A percentile compares a stretch with the other conserved stretches of the same genome.
phyloP scores from a whole-genome alignment of 257 asterid genomes.

The Fraxinus excelsior region DNA sequence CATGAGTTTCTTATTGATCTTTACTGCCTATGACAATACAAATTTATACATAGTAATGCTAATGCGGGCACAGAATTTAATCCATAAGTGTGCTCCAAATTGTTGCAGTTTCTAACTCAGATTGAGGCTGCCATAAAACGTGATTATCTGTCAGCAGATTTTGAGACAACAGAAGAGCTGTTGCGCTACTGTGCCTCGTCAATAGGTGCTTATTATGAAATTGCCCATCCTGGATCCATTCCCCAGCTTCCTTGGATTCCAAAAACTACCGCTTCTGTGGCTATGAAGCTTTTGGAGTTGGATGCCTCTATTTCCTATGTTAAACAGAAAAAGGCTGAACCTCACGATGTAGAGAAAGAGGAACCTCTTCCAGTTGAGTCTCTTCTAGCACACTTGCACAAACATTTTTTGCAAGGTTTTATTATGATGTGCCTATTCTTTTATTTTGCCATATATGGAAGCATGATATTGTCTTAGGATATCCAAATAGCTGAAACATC shows the following conservation, averaged over 20 bases:
- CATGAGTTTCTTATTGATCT: not conserved
- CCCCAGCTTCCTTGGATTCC: conserved; percentile 94
- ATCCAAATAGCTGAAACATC: conserved; percentile 45
- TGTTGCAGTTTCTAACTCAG: conserved; percentile 67
- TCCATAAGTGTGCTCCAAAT: not conserved
- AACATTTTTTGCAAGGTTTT: not conserved
- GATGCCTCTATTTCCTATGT: conserved; percentile 66
- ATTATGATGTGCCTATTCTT: not conserved
- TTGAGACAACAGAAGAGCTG: conserved; percentile 88
- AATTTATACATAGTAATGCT: not conserved
- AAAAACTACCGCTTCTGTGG: conserved; percentile 79
- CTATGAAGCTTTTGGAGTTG: conserved; percentile 85
- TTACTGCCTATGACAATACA: not conserved
- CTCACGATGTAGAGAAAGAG: conserved; percentile 44
- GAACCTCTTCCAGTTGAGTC: conserved; percentile 74
- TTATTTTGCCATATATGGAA: not conserved
- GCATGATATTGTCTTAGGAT: conserved; percentile 20
- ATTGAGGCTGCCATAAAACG: conserved; percentile 78
- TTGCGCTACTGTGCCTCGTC: conserved; percentile 53
- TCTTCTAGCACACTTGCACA: not conserved
- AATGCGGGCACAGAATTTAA: not conserved
- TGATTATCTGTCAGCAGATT: conserved; percentile 64
- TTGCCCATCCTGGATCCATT: conserved; percentile 38
- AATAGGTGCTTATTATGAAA: conserved; percentile 39
- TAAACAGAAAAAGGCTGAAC: conserved; percentile 55